phyloP scores from a whole-genome alignment of 1,284 basidiomycete genomes.

The Schizophyllum commune region DNA sequence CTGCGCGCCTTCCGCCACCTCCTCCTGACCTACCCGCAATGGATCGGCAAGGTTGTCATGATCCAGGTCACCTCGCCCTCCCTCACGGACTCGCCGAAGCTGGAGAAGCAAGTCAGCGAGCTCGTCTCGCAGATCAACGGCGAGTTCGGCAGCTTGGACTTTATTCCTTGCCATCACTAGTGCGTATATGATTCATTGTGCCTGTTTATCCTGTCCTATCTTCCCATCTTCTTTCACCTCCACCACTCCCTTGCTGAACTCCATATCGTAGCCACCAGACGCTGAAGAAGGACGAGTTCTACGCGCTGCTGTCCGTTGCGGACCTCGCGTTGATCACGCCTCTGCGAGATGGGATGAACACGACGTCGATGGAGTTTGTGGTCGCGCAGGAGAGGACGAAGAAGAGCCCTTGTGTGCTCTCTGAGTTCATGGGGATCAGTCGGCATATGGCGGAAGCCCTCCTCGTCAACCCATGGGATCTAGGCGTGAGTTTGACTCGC shows the following conservation, averaged over 20 bases:
- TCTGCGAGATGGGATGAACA: slow-evolving; percentile 98
- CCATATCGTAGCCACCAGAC: slow-evolving; percentile 74
- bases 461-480: slow-evolving; percentile 85
- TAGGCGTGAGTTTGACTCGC: slow-evolving; percentile 49
- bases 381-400: slow-evolving; percentile 84
- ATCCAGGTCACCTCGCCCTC: slow-evolving; percentile 94
- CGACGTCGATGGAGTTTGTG: slow-evolving; percentile 96
- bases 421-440: slow-evolving; percentile 97
- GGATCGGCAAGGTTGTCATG: slow-evolving; percentile 86
- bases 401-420: slow-evolving; percentile 84
- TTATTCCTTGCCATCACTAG: slow-evolving; percentile 99
- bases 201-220: not conserved
- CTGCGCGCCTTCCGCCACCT: slow-evolving; percentile 95
- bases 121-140: slow-evolving; percentile 97
- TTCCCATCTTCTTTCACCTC: not conserved
- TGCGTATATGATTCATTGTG: slow-evolving; percentile 36
- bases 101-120: slow-evolving; percentile 92
- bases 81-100: slow-evolving; percentile 86
- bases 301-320: slow-evolving; percentile 91
- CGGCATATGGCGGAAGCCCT: slow-evolving; percentile 80
- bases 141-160: slow-evolving; percentile 91
- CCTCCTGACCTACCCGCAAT: slow-evolving; percentile 89
- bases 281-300: slow-evolving; percentile 97
- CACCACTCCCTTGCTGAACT: not conserved
- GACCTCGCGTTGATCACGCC: slow-evolving; percentile 96